Conservation (phyloP, 345 rosid species). For the Eucalyptus tenuipes region DNA sequence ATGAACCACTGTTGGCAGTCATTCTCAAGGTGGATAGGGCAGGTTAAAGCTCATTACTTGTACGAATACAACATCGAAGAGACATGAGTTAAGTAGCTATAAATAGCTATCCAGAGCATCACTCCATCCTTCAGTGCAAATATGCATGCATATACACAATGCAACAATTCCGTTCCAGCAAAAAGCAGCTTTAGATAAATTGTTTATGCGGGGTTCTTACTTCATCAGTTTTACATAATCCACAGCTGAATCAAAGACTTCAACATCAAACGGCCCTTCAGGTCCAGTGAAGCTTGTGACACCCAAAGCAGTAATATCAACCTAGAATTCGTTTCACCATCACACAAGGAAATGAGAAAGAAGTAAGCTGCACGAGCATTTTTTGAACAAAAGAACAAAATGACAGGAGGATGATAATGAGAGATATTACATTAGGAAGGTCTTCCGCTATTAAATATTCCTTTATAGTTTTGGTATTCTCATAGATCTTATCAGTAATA, state of each 20-base stretch:
- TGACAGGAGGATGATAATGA: background rate
- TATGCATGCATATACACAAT: background rate
- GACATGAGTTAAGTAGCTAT: background rate
- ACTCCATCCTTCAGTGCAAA: background rate
- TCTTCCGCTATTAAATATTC: conserved; percentile 71
- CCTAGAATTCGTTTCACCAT: conserved; percentile 19
- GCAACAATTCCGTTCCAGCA: background rate
- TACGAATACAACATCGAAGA: background rate
- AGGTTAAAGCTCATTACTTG: background rate
- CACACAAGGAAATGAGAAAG: background rate
- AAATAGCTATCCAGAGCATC: background rate
- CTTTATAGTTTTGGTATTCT: conserved; percentile 82
- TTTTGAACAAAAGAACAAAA: background rate
- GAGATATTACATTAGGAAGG: conserved; percentile 50
- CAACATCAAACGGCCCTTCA: conserved; percentile 86
- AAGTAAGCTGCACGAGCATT: background rate
- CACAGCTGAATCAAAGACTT: conserved; percentile 83
- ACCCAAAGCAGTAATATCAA: conserved; percentile 58
- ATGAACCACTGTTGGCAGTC: background rate
- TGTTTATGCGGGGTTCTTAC: conserved; percentile 21
- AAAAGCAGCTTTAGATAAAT: background rate
- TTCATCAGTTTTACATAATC: conserved; percentile 89
- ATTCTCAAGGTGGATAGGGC: background rate
- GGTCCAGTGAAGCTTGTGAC: conserved; percentile 68
- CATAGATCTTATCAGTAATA: conserved; percentile 87